Base-by-base conservation (phyloP, 2,329 filamentous ascomycete species). In the Fusarium euwallaceae region DNA sequence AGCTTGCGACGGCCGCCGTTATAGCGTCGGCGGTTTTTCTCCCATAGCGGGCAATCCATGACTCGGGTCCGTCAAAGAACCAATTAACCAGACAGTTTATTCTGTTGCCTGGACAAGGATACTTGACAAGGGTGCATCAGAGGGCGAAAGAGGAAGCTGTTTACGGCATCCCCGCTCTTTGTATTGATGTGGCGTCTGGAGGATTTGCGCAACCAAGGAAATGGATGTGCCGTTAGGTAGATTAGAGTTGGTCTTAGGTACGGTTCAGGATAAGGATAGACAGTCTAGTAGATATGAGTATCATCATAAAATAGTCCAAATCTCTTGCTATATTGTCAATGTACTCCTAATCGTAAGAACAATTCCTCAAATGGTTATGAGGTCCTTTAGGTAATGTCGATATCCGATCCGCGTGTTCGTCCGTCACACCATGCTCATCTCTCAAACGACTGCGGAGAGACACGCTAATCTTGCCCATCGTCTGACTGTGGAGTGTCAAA, bases 381-480 rank as follows among this genome's bases (percentile, higher is more conserved):
- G 22, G 10, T 17, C 43, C 43, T 3, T 17, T 4, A 3, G 4
- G 2, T 10, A 17, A 2, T 45, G 41, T 48, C 22, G 22, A 27
- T 48, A 53, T 53, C 17, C 45, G 9, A 51, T 27, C 16, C 48
- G 9, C 48, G 10, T 51, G 16, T 10, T 29, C 24, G 16, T 34
- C 29, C 17, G 34, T 61, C 58, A 34, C 58, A 61, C 39, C 59
- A 61, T 63, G 41, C 11, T n/a, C 29, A 16, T 16, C 20, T 17
- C 24, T 48, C 39, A 48, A 61, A n/a, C 39, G 24, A 36, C n/a
- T 48, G 39, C 29, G 20, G 39, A 61, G 59, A 39, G 56, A 27
- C 32, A 61, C 39, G 59, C 39, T 48, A 45, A 67, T 55, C 56
- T 34, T 55, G 29, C 59, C 39, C 64, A 61, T 66, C 55, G 41